Evolutionary conservation across 345 rosid genomes (phyloP).

Genomic region (Excoecaria agallocha): DNA sequence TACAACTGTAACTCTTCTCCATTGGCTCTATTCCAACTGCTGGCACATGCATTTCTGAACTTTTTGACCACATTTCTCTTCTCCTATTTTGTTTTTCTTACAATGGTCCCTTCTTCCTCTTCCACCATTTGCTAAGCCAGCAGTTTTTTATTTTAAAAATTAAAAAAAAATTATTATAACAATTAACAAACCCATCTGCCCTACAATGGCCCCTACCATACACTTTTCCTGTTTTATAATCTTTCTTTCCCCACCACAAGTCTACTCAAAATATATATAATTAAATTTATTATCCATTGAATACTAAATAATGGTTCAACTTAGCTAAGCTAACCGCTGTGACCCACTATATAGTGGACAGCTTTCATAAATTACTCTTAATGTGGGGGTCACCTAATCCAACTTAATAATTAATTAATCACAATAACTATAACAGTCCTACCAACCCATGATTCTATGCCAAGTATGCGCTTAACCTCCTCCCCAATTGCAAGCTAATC

Average conservation of each 20-base stretch:
- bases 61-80: not conserved
- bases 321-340: not conserved
- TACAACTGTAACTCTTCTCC: not conserved
- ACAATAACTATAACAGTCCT: not conserved
- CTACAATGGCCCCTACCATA: not conserved
- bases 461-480: not conserved
- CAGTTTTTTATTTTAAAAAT: too few relatives aligned
- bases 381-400: slow-evolving; percentile 9
- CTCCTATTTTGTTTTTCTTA: not conserved
- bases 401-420: not conserved
- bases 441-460: slow-evolving; percentile 13
- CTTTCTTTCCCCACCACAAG: not conserved
- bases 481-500: too few relatives aligned
- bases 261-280: too few relatives aligned
- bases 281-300: too few relatives aligned
- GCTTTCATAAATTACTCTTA: not conserved
- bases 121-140: too few relatives aligned
- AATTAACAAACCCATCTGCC: not conserved
- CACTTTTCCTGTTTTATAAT: not conserved
- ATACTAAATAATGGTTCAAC: not conserved
- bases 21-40: not conserved
- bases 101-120: too few relatives aligned
- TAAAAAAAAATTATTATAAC: too few relatives aligned
- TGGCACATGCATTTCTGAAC: not conserved
- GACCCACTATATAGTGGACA: too few relatives aligned